Percentiles rank a stretch among this genome's conserved stretches.
Evolutionary conservation across 2,329 filamentous ascomycete genomes (phyloP).

Genomic region (Emmonsia crescens): DNA sequence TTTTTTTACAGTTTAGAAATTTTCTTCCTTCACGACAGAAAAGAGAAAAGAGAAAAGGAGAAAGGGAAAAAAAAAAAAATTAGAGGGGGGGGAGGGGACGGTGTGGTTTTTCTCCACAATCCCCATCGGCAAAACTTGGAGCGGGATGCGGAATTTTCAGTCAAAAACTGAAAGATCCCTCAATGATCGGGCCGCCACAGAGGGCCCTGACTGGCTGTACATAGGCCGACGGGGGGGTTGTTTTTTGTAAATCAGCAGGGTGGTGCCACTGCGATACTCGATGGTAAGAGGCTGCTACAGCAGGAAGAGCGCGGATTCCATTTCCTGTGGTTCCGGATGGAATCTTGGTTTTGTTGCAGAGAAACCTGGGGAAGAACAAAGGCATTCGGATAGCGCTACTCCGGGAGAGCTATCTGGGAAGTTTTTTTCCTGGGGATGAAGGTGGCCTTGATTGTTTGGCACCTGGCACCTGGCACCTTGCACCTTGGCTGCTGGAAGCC

Average conservation of each 20-base stretch:
- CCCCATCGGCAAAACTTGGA: neutral
- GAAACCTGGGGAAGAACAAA: neutral
- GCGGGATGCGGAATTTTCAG: neutral
- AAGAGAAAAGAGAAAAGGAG: neutral
- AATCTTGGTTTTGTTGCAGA: neutral
- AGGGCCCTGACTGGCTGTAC: neutral
- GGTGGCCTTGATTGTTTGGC: neutral
- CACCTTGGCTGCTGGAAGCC: neutral
- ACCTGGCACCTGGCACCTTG: neutral
- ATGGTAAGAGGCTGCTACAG: neutral
- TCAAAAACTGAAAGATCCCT: neutral
- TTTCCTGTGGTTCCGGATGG: neutral
- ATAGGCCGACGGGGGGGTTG: neutral
- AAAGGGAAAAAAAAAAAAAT: neutral
- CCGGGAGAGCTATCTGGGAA: neutral
- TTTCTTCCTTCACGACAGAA: neutral
- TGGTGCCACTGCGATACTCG: neutral
- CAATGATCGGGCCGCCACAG: neutral
- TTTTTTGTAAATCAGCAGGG: neutral
- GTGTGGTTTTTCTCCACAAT: neutral
- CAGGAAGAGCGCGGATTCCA: neutral
- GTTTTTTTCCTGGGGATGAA: neutral
- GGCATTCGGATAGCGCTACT: too few species aligned
- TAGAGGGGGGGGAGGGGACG: neutral
- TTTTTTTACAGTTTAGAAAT: neutral